Percentiles rank a stretch among this genome's conserved stretches.
phyloP scores from a whole-genome alignment of 179 eudicot species.

The Sideroxylon spinosum region DNA sequence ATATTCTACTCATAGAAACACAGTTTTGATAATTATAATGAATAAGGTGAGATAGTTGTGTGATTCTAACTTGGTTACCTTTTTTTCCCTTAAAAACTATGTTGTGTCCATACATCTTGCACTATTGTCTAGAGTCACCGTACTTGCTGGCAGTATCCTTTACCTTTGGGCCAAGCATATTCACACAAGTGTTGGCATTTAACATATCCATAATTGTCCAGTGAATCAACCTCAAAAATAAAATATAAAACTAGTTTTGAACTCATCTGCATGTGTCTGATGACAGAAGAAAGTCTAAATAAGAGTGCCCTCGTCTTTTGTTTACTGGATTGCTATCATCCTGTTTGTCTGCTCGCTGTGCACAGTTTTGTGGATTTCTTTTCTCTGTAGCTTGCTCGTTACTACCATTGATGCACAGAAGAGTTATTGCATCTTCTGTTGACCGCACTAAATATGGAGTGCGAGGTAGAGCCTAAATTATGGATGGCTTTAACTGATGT shows the following conservation, averaged over 20 bases:
- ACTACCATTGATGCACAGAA: background rate
- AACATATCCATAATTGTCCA: background rate
- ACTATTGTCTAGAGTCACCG: background rate
- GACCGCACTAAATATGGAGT: background rate
- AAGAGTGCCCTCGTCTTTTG: background rate
- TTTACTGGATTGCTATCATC: background rate
- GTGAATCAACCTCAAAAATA: background rate
- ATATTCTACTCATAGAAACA: background rate
- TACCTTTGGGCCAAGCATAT: background rate
- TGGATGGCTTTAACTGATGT: background rate
- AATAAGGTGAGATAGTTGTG: constrained; percentile 1
- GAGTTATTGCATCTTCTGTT: background rate
- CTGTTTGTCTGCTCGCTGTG: background rate
- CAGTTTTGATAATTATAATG: background rate
- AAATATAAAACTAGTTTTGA: constrained; percentile 4
- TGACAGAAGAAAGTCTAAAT: background rate
- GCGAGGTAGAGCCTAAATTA: background rate
- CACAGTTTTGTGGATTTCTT: background rate
- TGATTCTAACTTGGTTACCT: background rate
- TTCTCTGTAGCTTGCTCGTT: background rate
- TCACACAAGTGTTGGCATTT: background rate
- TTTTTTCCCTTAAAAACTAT: no score
- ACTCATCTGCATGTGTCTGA: background rate
- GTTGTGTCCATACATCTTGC: background rate
- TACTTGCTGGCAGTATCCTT: background rate